phyloP scores from a whole-genome alignment of 331 rosid species.

The Phaseolus coccineus region DNA sequence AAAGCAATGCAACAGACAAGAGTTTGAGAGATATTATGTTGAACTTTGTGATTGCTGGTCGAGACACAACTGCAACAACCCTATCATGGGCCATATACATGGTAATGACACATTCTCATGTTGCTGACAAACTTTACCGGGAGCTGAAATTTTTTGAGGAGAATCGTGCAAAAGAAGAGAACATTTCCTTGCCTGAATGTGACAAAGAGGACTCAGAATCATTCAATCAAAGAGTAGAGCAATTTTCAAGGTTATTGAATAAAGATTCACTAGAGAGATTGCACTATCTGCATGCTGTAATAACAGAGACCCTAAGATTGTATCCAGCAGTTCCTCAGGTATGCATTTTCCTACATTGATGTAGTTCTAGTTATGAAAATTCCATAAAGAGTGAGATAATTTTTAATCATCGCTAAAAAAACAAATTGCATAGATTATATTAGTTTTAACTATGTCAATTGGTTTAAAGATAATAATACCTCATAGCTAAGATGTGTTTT shows the following conservation, averaged over 20 bases:
- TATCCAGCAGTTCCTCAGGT: slow-evolving; percentile 99
- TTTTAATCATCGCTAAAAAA: not conserved
- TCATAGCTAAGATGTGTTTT: not conserved
- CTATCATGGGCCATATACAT: slow-evolving; percentile 91
- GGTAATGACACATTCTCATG: slow-evolving; percentile 72
- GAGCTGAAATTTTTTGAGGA: slow-evolving; percentile 79
- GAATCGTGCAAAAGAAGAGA: slow-evolving; percentile 65
- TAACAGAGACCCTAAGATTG: slow-evolving; percentile 87
- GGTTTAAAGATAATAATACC: too few relatives aligned
- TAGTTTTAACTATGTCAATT: not conserved
- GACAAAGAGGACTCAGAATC: slow-evolving; percentile 62
- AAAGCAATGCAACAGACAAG: slow-evolving; percentile 64
- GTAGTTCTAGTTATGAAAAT: slow-evolving; percentile 15
- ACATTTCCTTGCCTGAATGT: slow-evolving; percentile 50
- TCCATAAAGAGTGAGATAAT: not conserved
- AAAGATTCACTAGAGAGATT: slow-evolving; percentile 72
- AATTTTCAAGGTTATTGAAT: slow-evolving; percentile 64
- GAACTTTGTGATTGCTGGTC: slow-evolving; percentile 92
- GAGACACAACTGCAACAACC: slow-evolving; percentile 94
- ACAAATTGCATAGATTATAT: not conserved
- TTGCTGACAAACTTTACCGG: slow-evolving; percentile 71
- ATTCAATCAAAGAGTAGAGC: slow-evolving; percentile 64
- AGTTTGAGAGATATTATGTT: slow-evolving; percentile 86
- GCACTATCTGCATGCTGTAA: slow-evolving; percentile 81
- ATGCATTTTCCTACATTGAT: slow-evolving; percentile 17